A percentile compares a stretch with the other conserved stretches of the same genome.
phyloP scores from a whole-genome alignment of 2,329 filamentous ascomycete genomes.

The Trichoderma citrinoviride region DNA sequence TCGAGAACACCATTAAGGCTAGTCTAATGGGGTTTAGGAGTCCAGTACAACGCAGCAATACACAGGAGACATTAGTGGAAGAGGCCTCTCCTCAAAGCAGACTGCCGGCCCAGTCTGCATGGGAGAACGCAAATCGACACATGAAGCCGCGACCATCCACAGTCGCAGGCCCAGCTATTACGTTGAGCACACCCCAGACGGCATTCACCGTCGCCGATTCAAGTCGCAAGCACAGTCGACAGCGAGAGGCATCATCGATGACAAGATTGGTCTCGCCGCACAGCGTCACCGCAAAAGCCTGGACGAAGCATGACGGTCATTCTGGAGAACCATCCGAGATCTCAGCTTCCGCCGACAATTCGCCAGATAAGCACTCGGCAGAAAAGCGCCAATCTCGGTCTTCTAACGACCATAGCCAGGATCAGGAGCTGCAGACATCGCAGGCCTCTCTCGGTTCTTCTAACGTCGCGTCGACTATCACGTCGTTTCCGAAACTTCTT shows the following conservation, averaged over 20 bases:
- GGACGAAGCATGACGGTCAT: slow-evolving; percentile 25
- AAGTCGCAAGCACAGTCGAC: slow-evolving; percentile 25
- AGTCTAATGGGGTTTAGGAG: neutral
- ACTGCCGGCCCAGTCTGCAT: slow-evolving; percentile 23
- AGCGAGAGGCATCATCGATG: slow-evolving; percentile 24
- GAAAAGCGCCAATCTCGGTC: slow-evolving; percentile 3
- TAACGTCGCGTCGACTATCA: slow-evolving; percentile 31
- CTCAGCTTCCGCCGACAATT: neutral
- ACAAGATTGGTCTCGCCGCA: slow-evolving; percentile 33
- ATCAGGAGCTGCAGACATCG: neutral
- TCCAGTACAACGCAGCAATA: neutral
- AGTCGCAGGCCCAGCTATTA: slow-evolving; percentile 35
- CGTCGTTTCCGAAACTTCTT: slow-evolving; percentile 36
- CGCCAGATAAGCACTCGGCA: slow-evolving; percentile 2
- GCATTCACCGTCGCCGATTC: slow-evolving; percentile 31
- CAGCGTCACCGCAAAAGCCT: slow-evolving; percentile 34
- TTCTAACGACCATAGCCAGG: neutral
- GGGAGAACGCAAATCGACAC: slow-evolving; percentile 26
- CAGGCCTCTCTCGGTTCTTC: slow-evolving; percentile 16
- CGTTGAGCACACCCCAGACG: slow-evolving; percentile 35
- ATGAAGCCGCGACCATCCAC: slow-evolving; percentile 30
- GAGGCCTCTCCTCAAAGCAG: neutral
- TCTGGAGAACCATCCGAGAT: neutral
- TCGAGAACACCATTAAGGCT: neutral
- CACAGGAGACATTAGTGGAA: neutral